Evolutionary conservation across 176 grass and related monocot species (phyloP), one percentile per base, ranked within the genome.

Genomic region (Carex kokanica): DNA sequence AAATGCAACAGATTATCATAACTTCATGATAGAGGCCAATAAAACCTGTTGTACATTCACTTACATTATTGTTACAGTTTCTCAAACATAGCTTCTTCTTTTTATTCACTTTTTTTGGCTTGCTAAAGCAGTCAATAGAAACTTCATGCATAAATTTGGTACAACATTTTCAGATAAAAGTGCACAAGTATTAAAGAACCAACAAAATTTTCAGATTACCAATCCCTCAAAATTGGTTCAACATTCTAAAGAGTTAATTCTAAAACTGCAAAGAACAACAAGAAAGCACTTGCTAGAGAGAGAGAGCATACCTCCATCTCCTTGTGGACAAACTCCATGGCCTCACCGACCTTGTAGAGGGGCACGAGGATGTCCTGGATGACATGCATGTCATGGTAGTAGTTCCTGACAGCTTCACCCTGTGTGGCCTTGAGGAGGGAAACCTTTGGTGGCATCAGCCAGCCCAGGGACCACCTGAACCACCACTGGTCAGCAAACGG

Each of bases 401-500:
- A 99, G 55, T 99, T 99, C 71, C 93, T 90, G 83, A 99, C 75
- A 45, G 93, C 71, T 51, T 99, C 91, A 3, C 97, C 97, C 75
- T 99, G 97, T 14, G 97, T 99, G 2, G 93, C 93, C 91, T 99
- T 99, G 40, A 99, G 93, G 31, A 99, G 81, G 43, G 97, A 99
- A 25, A 99, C 89, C 89, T 96, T 99, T 0, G 97, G 97, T 0
- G 97, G 97, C 97, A 99, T 99, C 45, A 96, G 53, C 97, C 97
- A 99, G 8, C 97, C 91, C 0, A 99, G 53, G 47, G 87, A 54
- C 86, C 86, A 99, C 62, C 93, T 92, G 93, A 96, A 96, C 97
- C 93, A 99, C 84, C 92, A 99, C 80, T 99, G 97, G 80, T 99
- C 97, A 0, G 79, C 91, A 8, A 99, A 99, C 1, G 93, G 93